Evolutionary conservation across 345 rosid genomes (phyloP).

Genomic region (Ceriops tagal): DNA sequence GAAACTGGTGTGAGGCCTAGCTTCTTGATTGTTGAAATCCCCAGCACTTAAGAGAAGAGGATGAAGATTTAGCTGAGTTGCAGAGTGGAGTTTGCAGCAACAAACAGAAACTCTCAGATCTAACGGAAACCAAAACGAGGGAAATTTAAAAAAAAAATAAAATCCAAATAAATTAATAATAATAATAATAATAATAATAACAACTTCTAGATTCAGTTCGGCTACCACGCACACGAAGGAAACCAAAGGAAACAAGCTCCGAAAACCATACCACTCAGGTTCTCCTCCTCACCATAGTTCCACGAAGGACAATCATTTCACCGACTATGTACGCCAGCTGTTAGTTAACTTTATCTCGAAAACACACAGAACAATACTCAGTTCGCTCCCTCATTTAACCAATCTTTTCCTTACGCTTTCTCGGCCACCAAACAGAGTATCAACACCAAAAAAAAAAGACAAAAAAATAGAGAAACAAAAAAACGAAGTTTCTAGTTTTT

Average conservation of each 20-base stretch:
- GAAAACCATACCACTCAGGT: too few relatives aligned
- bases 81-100: too few relatives aligned
- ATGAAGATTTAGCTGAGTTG: too few relatives aligned
- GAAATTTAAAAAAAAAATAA: conserved; percentile 8
- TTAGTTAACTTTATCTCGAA: neutral
- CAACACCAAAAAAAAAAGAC: neutral
- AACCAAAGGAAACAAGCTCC: too few relatives aligned
- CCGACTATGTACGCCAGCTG: neutral
- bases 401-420: conserved; percentile 2
- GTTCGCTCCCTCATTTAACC: neutral
- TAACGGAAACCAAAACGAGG: neutral
- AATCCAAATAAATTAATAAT: conserved; percentile 19
- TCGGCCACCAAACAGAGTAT: conserved; percentile 10
- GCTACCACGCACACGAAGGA: neutral
- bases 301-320: neutral
- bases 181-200: too few relatives aligned
- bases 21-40: too few relatives aligned
- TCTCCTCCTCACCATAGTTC: too few relatives aligned
- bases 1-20: too few relatives aligned
- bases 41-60: too few relatives aligned
- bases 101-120: neutral
- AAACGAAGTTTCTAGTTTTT: neutral
- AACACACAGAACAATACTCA: neutral
- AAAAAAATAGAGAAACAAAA: neutral
- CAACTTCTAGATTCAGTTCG: conserved; percentile 1